Evolutionary conservation across 192 early-diverging fungal genomes (phyloP), one percentile per base, ranked within the genome.

Genomic region (Linnemannia schmuckeri): DNA sequence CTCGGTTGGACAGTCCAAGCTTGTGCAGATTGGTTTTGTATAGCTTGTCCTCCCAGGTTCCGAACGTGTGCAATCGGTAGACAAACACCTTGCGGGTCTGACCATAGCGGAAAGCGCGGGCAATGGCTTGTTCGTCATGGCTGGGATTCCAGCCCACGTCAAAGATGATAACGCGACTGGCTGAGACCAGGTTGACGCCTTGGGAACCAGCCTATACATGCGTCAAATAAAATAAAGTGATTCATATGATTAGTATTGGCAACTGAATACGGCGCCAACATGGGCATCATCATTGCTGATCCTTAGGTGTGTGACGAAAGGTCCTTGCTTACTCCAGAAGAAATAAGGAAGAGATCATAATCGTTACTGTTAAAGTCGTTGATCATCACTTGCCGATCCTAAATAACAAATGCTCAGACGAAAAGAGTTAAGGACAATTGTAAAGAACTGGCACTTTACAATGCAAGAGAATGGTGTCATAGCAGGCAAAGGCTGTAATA

Each of bases 61-160:
- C 91, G 33, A 80, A 74, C 0, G 93, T 93, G 72, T 92, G 74
- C 57, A 95, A 79, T 12, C 95, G 84, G 73, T 96, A 96, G 6
- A 96, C 93, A 84, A 87, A 93, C 30, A 96, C 95, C 18, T 89
- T 91, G n/a, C 91, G 89, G 24, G 74, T 91, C 81, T 96, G 95
- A 13, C 94, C 95, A 84, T 93, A 96, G 15, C 94, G 91, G 82
- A 95, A 94, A 13, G 90, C 91, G 8, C 95, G 88, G 0, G 94
- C 95, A 42, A 96, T 90, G 4, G 94, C 93, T 87, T 96, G 95
- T 66, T 96, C 93, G 76, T 95, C 94, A 61, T 89, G 86, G 46
- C 93, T 93, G 33, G 96, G 96, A 71, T 96, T 97, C 95, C 95
- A 97, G 52, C 94, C 95, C 38, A 92, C 83, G 78, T 96, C 96